Evolutionary conservation across 1,284 basidiomycete genomes (phyloP).

Genomic region (Blastosporella zonata): DNA sequence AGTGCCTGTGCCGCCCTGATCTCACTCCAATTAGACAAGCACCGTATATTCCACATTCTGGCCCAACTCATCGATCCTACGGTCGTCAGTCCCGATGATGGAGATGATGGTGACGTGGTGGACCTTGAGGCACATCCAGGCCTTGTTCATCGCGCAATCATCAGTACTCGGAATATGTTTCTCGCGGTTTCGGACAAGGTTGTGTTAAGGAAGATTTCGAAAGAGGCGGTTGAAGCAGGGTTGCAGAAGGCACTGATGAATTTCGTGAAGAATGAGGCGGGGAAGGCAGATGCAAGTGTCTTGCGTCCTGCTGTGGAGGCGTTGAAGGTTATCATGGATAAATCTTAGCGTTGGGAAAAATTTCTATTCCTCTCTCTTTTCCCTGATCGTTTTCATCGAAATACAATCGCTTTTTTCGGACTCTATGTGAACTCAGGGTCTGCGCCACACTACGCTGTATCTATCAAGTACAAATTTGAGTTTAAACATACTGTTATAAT

Average conservation of each 20-base stretch:
- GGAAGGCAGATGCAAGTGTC: slow-evolving; percentile 23
- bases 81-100: slow-evolving; percentile 30
- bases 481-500: too few relatives aligned
- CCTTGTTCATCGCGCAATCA: slow-evolving; percentile 71
- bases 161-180: slow-evolving; percentile 68
- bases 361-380: too few relatives aligned
- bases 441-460: too few relatives aligned
- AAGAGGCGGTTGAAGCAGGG: slow-evolving; percentile 49
- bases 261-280: slow-evolving; percentile 38
- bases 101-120: slow-evolving; percentile 31
- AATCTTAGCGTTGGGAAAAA: slow-evolving; percentile 2
- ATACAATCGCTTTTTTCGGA: too few relatives aligned
- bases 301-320: slow-evolving; percentile 28
- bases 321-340: slow-evolving; percentile 24
- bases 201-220: slow-evolving; percentile 38
- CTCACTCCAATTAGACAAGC: slow-evolving; percentile 59
- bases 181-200: slow-evolving; percentile 39
- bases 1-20: slow-evolving; percentile 60
- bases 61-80: slow-evolving; percentile 63
- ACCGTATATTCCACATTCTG: slow-evolving; percentile 58
- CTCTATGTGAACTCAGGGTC: too few relatives aligned
- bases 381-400: too few relatives aligned
- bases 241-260: slow-evolving; percentile 48
- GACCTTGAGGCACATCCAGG: slow-evolving; percentile 45
- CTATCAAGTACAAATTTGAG: too few relatives aligned